phyloP scores from a whole-genome alignment of 2,329 filamentous ascomycete genomes.

The Dactylellina drechsleri region DNA sequence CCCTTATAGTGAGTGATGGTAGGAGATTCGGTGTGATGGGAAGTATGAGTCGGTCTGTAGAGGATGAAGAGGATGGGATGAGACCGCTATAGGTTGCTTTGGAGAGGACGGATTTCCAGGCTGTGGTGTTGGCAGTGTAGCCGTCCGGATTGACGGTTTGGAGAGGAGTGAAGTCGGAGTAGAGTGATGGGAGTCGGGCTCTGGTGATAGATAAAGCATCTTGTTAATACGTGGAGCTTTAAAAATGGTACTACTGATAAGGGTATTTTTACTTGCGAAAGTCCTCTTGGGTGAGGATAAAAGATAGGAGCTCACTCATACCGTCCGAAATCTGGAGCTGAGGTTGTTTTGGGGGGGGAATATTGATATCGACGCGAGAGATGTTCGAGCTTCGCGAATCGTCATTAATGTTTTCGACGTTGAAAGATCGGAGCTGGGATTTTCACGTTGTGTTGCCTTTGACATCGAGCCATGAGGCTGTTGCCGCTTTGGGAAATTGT shows the following conservation, averaged over 20 bases:
- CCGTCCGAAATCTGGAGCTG: not conserved
- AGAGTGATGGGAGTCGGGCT: slow-evolving; percentile 82
- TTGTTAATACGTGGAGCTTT: not conserved
- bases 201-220: slow-evolving; percentile 62
- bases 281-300: slow-evolving; percentile 63
- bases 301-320: slow-evolving; percentile 56
- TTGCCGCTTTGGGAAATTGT: too few relatives aligned
- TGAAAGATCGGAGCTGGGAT: too few relatives aligned
- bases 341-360: not conserved
- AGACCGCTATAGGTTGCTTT: slow-evolving; percentile 69
- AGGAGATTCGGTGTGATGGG: slow-evolving; percentile 72
- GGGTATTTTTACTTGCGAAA: slow-evolving; percentile 61
- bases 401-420: too few relatives aligned
- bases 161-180: slow-evolving; percentile 84
- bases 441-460: too few relatives aligned
- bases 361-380: not conserved
- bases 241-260: not conserved
- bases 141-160: slow-evolving; percentile 83
- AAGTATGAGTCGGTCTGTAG: slow-evolving; percentile 67
- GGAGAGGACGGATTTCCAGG: slow-evolving; percentile 81
- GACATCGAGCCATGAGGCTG: too few relatives aligned
- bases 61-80: slow-evolving; percentile 61
- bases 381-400: too few relatives aligned
- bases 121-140: slow-evolving; percentile 79
- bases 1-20: slow-evolving; percentile 76